Conservation (phyloP, 176 grass and related monocot species). For the Miscanthus lutarioriparius region DNA sequence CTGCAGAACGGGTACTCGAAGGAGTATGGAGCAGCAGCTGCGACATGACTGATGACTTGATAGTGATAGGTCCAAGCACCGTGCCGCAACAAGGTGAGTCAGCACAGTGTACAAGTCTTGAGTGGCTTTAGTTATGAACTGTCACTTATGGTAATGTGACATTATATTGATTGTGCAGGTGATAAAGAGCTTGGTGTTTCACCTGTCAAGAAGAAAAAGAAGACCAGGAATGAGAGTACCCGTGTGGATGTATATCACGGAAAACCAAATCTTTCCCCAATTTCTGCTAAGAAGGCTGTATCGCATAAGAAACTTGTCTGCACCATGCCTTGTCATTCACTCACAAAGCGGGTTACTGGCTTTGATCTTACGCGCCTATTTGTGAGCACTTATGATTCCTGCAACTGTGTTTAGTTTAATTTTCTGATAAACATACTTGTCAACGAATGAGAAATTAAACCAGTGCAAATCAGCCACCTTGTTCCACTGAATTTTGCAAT, state of each 20-base stretch:
- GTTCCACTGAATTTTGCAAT: neutral
- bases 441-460: neutral
- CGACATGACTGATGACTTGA: neutral
- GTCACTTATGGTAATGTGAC: neutral
- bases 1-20: constrained; percentile 12
- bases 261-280: neutral
- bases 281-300: neutral
- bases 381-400: constrained; percentile 4
- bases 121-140: neutral
- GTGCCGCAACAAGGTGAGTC: neutral
- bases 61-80: neutral
- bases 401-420: neutral
- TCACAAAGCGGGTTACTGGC: neutral
- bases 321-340: neutral
- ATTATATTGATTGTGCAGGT: constrained; percentile 2
- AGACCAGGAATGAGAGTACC: neutral
- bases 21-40: constrained; percentile 9
- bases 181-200: neutral
- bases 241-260: neutral
- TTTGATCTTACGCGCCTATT: neutral
- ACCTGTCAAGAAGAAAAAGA: constrained; percentile 16
- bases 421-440: neutral
- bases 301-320: neutral
- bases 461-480: neutral
- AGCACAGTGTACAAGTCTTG: neutral